Evolutionary conservation across 306 rosid species (phyloP), one percentile per base, ranked within the genome.

Genomic region (Castanea mollissima): DNA sequence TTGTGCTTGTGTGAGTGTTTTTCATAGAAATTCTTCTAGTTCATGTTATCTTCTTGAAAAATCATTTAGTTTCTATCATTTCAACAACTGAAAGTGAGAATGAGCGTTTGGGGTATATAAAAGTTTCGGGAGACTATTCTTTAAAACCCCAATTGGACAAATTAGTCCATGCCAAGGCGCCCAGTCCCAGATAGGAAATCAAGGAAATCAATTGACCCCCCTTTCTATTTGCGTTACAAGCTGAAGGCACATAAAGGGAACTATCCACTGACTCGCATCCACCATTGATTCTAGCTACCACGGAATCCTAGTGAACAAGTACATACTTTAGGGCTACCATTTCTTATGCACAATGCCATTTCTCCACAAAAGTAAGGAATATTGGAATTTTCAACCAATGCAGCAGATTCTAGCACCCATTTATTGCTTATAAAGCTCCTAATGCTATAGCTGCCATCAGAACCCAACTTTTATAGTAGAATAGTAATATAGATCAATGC

Each of bases 1-100:
- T 74, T 94, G 98, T 83, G 90, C 90, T 38, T 94, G 98, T 87
- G 74, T 87, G 65, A 97, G 92, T 63, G 13, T 91, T 84, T 92
- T 88, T 74, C 83, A 79, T 84, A 69, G 63, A 64, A 89, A 80
- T 69, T 78, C 91, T 29, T 82, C 92, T 31, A 88, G 93, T 65
- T 90, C 92, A 67, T 94, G 98, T 84, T 87, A 86, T 67, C 11
- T 81, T 81, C 81, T 91, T 84, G 83, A 88, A 76, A 38, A 80
- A 86, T 71, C 79, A 79, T 58, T 81, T 94, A 81, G 98, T 93
- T 20, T 92, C 98, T 65, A 67, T 92, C 70, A 77, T 74, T 74
- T 67, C 75, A 16, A 74, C 86, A 77, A 29, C 80, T 58, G 34
- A 60, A 57, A 55, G 71, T 41, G 72, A 34, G n/a, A 74, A 34